Percentiles rank a stretch among this genome's conserved stretches.
Evolutionary conservation across 2,329 filamentous ascomycete genomes (phyloP).

Genomic region (Simplicillium sp.): DNA sequence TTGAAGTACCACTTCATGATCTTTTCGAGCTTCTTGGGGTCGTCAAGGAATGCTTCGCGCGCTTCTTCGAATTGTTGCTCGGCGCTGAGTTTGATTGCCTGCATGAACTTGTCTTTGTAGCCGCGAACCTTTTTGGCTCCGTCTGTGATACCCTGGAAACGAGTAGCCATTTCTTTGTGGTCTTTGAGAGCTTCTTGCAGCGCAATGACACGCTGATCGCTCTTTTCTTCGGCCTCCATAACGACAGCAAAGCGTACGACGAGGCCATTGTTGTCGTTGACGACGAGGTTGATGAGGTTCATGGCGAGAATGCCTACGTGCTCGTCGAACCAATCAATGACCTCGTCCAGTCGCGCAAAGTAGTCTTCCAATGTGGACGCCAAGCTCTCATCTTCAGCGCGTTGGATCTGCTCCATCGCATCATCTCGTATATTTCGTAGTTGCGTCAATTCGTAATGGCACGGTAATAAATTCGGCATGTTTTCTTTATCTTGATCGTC

Average conservation of each 20-base stretch:
- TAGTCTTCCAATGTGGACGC: slow-evolving; percentile 82
- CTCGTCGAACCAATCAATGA: slow-evolving; percentile 92
- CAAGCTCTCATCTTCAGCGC: slow-evolving; percentile 61
- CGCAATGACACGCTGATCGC: slow-evolving; percentile 82
- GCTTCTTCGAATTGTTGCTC: slow-evolving; percentile 65
- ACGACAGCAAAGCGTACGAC: slow-evolving; percentile 87
- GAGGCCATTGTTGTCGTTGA: slow-evolving; percentile 77
- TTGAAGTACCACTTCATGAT: slow-evolving; percentile 95
- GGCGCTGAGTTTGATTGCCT: slow-evolving; percentile 65
- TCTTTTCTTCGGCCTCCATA: slow-evolving; percentile 93
- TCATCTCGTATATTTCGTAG: slow-evolving; percentile 91
- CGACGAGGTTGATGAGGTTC: slow-evolving; percentile 80
- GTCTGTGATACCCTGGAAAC: slow-evolving; percentile 92
- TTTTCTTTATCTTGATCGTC: slow-evolving; percentile 81
- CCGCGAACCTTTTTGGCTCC: slow-evolving; percentile 86
- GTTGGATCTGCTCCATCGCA: slow-evolving; percentile 90
- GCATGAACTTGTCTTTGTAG: slow-evolving; percentile 92
- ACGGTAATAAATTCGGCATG: slow-evolving; percentile 82
- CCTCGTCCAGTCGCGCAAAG: slow-evolving; percentile 76
- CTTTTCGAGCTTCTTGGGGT: slow-evolving; percentile 78
- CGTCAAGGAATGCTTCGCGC: slow-evolving; percentile 68
- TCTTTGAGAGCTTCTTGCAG: slow-evolving; percentile 92
- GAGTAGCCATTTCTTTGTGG: slow-evolving; percentile 85
- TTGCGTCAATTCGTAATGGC: slow-evolving; percentile 87
- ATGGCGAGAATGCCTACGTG: slow-evolving; percentile 83